Evolutionary conservation across 345 rosid genomes (phyloP).

Genomic region (Moricandia arvensis): DNA sequence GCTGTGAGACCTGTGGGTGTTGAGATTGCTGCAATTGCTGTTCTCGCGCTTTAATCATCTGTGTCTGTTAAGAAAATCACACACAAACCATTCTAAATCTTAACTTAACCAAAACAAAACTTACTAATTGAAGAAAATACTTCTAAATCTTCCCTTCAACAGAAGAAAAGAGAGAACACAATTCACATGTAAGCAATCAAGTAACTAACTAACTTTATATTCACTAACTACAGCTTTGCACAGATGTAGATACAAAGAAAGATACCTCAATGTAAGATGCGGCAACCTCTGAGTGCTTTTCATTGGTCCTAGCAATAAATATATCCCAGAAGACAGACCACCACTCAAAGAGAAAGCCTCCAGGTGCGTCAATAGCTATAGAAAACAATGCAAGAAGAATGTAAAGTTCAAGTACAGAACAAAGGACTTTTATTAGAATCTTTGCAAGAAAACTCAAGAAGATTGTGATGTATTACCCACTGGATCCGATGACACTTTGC

Average conservation of each 20-base stretch:
- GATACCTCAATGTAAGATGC: constrained; percentile 95
- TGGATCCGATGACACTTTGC: constrained; percentile 97
- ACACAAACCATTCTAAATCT: not conserved
- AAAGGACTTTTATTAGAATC: not conserved
- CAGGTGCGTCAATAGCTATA: constrained; percentile 97
- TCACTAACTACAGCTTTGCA: constrained; percentile 11
- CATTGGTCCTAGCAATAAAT: constrained; percentile 96
- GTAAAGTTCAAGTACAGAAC: not conserved
- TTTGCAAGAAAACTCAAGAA: not conserved
- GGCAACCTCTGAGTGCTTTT: constrained; percentile 99
- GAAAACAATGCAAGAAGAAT: constrained; percentile 31
- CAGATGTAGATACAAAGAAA: constrained; percentile 4
- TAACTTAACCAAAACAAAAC: not conserved
- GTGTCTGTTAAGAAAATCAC: constrained; percentile 45
- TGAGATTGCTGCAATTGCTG: constrained; percentile 56
- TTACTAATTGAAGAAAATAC: not conserved
- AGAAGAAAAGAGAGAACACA: not conserved
- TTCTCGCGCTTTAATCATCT: constrained; percentile 64
- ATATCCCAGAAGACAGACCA: constrained; percentile 99
- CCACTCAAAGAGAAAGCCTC: constrained; percentile 99
- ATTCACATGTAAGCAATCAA: constrained; percentile 4
- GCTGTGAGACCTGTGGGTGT: constrained; percentile 59
- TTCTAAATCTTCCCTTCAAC: not conserved
- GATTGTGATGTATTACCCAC: constrained; percentile 62
- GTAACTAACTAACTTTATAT: constrained; percentile 1